Evolutionary conservation across 73 alveolate genomes (phyloP).

Genomic region (Tetrahymena thermophila): DNA sequence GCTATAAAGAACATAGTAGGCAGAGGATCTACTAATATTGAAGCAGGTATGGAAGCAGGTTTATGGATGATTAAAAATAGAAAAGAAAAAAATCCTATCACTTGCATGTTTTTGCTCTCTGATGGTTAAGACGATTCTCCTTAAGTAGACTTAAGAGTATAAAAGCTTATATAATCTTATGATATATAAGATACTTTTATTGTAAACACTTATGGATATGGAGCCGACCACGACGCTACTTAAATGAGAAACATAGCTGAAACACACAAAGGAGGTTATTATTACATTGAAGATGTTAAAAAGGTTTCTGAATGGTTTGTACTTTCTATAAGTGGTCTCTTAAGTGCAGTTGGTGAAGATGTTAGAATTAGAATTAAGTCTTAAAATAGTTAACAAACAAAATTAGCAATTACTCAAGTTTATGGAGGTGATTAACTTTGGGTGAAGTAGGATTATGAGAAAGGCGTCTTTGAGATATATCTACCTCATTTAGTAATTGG

Average conservation of each 20-base stretch:
- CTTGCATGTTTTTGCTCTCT: slow-evolving; percentile 58
- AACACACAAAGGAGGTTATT: slow-evolving; percentile 63
- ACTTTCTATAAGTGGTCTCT: slow-evolving; percentile 41
- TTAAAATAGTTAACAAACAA: not conserved
- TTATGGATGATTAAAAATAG: slow-evolving; percentile 49
- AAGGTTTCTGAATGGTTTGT: slow-evolving; percentile 33
- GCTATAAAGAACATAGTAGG: slow-evolving; percentile 3
- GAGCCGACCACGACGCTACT: slow-evolving; percentile 70
- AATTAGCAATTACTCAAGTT: not conserved
- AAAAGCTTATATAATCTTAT: slow-evolving; percentile 29
- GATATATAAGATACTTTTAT: slow-evolving; percentile 46
- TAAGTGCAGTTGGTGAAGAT: slow-evolving; percentile 45
- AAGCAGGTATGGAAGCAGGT: slow-evolving; percentile 31
- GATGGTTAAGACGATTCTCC: slow-evolving; percentile 69
- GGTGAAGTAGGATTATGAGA: not conserved
- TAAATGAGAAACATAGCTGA: slow-evolving; percentile 64
- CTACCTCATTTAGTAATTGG: not conserved
- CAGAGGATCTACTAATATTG: slow-evolving; percentile 27
- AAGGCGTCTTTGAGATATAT: not conserved
- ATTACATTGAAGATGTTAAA: slow-evolving; percentile 36
- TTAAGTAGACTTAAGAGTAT: slow-evolving; percentile 21
- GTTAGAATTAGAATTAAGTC: slow-evolving; percentile 11
- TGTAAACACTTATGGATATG: slow-evolving; percentile 74
- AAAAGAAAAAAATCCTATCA: slow-evolving; percentile 50
- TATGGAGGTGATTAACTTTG: not conserved